Conservation (phyloP, 352 stramenopile species). For the Phytophthora fragariaefolia region DNA sequence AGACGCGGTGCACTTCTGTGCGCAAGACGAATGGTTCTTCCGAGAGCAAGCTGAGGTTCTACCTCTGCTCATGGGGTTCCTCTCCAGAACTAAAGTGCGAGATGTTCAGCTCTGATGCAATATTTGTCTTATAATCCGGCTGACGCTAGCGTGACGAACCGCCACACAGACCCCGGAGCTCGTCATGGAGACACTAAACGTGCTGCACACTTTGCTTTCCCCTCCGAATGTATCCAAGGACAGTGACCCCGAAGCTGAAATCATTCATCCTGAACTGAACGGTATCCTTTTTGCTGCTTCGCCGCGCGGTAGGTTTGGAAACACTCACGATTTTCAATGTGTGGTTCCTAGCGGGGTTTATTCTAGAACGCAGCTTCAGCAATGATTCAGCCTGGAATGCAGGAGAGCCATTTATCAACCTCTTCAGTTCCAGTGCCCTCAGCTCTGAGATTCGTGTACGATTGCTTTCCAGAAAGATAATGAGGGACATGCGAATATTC, state of each 20-base stretch:
- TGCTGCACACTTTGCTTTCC: constrained; percentile 40
- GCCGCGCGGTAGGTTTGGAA: background rate
- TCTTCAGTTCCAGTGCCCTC: constrained; percentile 33
- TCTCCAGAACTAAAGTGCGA: constrained; percentile 60
- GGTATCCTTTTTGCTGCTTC: constrained; percentile 30
- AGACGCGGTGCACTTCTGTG: constrained; percentile 60
- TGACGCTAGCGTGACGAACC: too few species aligned
- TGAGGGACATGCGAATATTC: too few species aligned
- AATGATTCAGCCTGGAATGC: constrained; percentile 50
- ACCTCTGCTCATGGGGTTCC: constrained; percentile 52
- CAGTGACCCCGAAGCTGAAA: constrained; percentile 6
- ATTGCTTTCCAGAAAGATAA: too few species aligned
- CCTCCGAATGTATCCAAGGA: background rate
- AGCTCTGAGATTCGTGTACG: constrained; percentile 43
- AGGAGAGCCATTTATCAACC: constrained; percentile 49
- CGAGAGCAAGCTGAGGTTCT: constrained; percentile 62
- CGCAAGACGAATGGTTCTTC: constrained; percentile 61
- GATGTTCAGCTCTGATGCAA: too few species aligned
- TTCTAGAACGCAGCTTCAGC: constrained; percentile 43
- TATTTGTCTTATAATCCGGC: too few species aligned
- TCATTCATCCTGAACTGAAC: constrained; percentile 49
- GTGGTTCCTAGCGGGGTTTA: constrained; percentile 43
- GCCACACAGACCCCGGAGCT: constrained; percentile 40
- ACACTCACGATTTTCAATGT: background rate
- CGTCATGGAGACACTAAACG: constrained; percentile 41